Conservation (phyloP, 2,329 filamentous ascomycete genomes). For the Scedosporium dehoogii region DNA sequence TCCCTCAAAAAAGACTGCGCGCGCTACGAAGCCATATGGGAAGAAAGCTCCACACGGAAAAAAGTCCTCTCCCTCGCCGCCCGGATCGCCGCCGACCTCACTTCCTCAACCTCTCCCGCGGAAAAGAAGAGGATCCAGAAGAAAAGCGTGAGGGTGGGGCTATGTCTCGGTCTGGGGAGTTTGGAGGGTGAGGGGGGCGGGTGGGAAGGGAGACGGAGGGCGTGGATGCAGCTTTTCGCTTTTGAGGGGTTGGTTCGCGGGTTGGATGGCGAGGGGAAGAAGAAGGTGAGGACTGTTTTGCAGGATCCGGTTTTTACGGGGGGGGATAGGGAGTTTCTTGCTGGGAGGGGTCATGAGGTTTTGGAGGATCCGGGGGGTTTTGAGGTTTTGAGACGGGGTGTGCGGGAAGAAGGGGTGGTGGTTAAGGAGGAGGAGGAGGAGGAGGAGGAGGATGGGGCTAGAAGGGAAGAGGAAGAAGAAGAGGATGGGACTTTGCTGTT, state of each 20-base stretch:
- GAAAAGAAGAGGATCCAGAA: neutral
- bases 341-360: slow-evolving; percentile 43
- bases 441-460: neutral
- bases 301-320: slow-evolving; percentile 44
- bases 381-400: slow-evolving; percentile 32
- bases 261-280: slow-evolving; percentile 7
- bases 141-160: slow-evolving; percentile 18
- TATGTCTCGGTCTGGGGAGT: slow-evolving; percentile 46
- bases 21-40: neutral
- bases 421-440: slow-evolving; percentile 15
- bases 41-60: neutral
- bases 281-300: slow-evolving; percentile 21
- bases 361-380: slow-evolving; percentile 44
- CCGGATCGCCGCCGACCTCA: neutral
- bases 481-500: slow-evolving; percentile 39
- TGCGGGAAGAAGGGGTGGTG: neutral
- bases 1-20: neutral
- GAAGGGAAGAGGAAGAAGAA: slow-evolving; percentile 16
- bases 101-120: too few species aligned
- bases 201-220: slow-evolving; percentile 32
- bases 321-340: slow-evolving; percentile 42
- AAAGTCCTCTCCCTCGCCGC: neutral
- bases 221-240: slow-evolving; percentile 42
- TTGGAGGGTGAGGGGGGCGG: slow-evolving; percentile 38
- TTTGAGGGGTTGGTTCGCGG: slow-evolving; percentile 36